Evolutionary conservation across 2,329 filamentous ascomycete species (phyloP).

Genomic region (Hymenoscyphus occultus): DNA sequence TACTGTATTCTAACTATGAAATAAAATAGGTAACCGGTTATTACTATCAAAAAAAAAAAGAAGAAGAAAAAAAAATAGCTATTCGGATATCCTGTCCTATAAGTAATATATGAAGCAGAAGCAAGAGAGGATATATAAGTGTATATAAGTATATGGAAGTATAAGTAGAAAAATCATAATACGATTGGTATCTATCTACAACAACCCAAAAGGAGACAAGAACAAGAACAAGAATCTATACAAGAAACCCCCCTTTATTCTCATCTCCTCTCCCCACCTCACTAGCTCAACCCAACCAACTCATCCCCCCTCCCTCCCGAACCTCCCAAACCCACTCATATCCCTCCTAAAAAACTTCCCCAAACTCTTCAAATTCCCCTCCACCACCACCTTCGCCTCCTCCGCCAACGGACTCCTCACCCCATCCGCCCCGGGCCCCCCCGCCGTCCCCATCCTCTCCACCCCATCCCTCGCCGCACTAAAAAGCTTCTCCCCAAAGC

Average conservation of each 20-base stretch:
- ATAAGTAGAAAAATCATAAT: too few species aligned
- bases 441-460: conserved; percentile 61
- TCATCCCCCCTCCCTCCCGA: conserved; percentile 30
- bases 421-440: conserved; percentile 8
- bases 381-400: conserved; percentile 67
- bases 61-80: too few species aligned
- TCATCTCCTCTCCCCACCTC: conserved; percentile 13
- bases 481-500: conserved; percentile 82
- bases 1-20: too few species aligned
- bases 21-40: too few species aligned
- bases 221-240: neutral
- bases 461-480: conserved; percentile 83
- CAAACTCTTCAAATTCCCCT: conserved; percentile 92
- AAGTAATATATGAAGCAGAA: too few species aligned
- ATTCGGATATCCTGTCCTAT: too few species aligned
- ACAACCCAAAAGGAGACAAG: too few species aligned
- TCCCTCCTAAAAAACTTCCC: conserved; percentile 95
- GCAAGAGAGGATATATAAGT: too few species aligned
- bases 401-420: conserved; percentile 36
- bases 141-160: too few species aligned
- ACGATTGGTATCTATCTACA: too few species aligned
- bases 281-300: conserved; percentile 22
- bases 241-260: neutral
- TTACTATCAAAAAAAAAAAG: too few species aligned
- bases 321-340: conserved; percentile 68